Evolutionary conservation across 202 grass and related monocot species (phyloP), one percentile per base, ranked within the genome.

Genomic region (Musa balbisiana): DNA sequence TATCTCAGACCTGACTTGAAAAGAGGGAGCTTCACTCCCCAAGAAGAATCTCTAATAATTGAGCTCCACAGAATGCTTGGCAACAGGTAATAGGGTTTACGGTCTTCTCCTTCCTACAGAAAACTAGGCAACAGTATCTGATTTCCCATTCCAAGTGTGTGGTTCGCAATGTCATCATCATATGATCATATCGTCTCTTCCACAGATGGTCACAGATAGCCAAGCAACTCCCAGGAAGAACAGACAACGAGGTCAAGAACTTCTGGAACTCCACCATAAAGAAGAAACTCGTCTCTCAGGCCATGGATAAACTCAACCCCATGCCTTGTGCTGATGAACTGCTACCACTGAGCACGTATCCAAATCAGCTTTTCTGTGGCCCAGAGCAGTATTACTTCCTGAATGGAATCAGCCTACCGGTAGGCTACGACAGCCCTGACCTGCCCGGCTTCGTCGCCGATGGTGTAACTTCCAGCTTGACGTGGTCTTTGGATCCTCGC

Each of bases 231-330:
- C 95, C 95, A 55, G 95, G 95, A 53, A 90, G 95, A 79, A 99
- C 95, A 51, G 95, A 99, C 83, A 99, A 99, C 62, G 95, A 99
- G 80, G 95, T 99, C 51, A 99, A 98, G 88, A 98, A 98, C 72
- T 98, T 91, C 15, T 98, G 95, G 91, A 98, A 98, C 82, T 94
- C 91, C 60, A 95, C 91, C 76, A 90, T 99, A 71, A 99, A 99
- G 85, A 99, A 99, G 86, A 99, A 99, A 83, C 85, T 99, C 81
- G 84, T 87, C 54, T 87, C 95, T 49, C 91, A 90, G 76, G 87
- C 95, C 43, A 78, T 94, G 50, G 83, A 85, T 69, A 87, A 75
- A 55, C 75, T 87, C 72, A 59, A 53, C 51, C 79, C 77, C 23
- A 69, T 43, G 33, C 33, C 33, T 43, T 43, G 4, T 43, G 5